These are phyloP conservation scores for Allium cepa DNA, from an alignment of 106 monocot species.

Conservation along the genomic window DNA sequence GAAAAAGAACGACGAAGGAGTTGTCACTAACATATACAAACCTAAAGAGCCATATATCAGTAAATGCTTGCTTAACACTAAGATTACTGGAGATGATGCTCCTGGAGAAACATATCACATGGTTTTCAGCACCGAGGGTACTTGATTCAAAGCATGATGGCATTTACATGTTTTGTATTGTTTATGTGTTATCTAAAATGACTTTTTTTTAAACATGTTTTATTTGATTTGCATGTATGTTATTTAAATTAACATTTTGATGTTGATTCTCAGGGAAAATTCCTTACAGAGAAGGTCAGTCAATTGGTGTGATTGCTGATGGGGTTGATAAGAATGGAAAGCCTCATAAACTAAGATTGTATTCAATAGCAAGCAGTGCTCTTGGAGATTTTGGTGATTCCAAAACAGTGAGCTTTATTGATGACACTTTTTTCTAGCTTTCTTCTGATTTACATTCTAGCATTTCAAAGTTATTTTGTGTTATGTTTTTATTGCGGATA, in stretches of 20 bases:
- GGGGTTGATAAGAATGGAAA: constrained; percentile 93
- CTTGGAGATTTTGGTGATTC: constrained; percentile 94
- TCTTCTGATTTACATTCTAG: neutral
- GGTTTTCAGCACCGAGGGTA: constrained; percentile 98
- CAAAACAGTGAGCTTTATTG: constrained; percentile 59
- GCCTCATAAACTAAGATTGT: constrained; percentile 91
- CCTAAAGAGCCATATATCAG: constrained; percentile 75
- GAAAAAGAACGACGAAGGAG: constrained; percentile 88
- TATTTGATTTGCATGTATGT: too few species aligned
- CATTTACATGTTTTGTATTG: too few species aligned
- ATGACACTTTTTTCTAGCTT: neutral
- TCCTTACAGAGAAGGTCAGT: constrained; percentile 97
- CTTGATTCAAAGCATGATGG: too few species aligned
- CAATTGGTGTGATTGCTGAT: constrained; percentile 83
- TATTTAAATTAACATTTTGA: too few species aligned
- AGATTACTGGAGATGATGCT: constrained; percentile 94
- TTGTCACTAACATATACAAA: constrained; percentile 76
- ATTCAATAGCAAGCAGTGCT: constrained; percentile 97
- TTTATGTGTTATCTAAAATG: too few species aligned
- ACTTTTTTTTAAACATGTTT: too few species aligned
- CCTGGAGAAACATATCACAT: constrained; percentile 99
- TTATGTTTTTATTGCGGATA: too few species aligned
- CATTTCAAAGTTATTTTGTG: neutral
- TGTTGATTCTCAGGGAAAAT: constrained; percentile 37
- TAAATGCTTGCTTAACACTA: constrained; percentile 90